Evolutionary conservation across 305 asterid species (phyloP), one percentile per base, ranked within the genome.

Genomic region (Nicotiana rustica): DNA sequence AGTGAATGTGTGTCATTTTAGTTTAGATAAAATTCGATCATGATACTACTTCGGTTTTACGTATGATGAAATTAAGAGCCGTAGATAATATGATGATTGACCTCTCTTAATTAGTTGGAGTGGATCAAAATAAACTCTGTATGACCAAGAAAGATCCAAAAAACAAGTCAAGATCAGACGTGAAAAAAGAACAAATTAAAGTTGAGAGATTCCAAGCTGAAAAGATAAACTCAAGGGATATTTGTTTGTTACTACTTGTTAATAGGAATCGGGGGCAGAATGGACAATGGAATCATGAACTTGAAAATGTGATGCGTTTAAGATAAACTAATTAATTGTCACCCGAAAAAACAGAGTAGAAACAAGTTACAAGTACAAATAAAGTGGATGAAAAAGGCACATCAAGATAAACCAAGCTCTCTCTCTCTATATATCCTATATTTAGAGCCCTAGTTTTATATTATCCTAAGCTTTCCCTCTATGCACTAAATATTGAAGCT

Each of bases 401-500:
- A 66, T 55, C 56, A 61, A 66, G 75, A 67, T 57, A 67, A 82
- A 81, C 36, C n/a, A 85, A 83, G 59, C 62, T 85, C 88, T 87
- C 62, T 85, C 88, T 87, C 87, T 85, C 86, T 87, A 86, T 89
- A 88, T 68, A 84, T 75, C 83, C 76, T 85, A 83, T 52, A 59
- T 41, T 29, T 55, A 25, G 76, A 67, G 61, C 70, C 83, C 44
- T 62, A 59, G 29, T 35, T 6, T 76, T 66, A 67, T 78, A 67
- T 78, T 81, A 82, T 82, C 80, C 21, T 33, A 76, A 71, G 66
- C n/a, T 83, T 89, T 62, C 83, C 31, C 61, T 38, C 57, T 64
- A 65, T 64, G 67, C 70, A n/a, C 36, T 17, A 5, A 62, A 62
- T 62, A 17, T 17, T 8, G 1, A 56, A 38, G 64, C 59, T 29